These are phyloP conservation scores for Pythium plurisporium DNA, from an alignment of 352 stramenopile species.

Conservation along the genomic window DNA sequence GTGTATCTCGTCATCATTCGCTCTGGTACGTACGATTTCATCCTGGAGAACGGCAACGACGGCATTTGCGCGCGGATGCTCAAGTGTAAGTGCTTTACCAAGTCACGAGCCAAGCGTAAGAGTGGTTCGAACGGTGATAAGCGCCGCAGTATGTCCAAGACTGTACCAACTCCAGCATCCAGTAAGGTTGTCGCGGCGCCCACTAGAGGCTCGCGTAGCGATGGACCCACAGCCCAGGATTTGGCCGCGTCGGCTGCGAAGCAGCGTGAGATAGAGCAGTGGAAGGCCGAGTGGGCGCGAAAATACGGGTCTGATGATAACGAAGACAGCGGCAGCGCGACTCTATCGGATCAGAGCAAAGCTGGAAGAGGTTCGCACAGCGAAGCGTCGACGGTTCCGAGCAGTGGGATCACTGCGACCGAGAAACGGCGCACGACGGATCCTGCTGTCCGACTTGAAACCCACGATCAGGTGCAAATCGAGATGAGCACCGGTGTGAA, in stretches of 20 bases:
- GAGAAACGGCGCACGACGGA: not conserved
- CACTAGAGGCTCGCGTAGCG: not conserved
- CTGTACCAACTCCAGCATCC: slow-evolving; percentile 10
- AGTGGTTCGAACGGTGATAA: slow-evolving; percentile 32
- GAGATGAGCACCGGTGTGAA: slow-evolving; percentile 35
- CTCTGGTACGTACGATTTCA: slow-evolving; percentile 83
- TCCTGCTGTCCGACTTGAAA: not conserved
- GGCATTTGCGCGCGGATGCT: slow-evolving; percentile 72
- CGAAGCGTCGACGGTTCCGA: not conserved
- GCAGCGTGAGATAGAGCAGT: slow-evolving; percentile 29
- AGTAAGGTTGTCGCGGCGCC: slow-evolving; percentile 24
- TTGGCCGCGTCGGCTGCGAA: slow-evolving; percentile 21
- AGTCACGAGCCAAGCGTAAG: slow-evolving; percentile 33
- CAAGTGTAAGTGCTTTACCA: slow-evolving; percentile 59
- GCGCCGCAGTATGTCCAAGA: slow-evolving; percentile 22
- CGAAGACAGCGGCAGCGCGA: slow-evolving; percentile 8
- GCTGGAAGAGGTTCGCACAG: not conserved
- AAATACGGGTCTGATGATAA: slow-evolving; percentile 35
- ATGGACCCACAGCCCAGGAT: slow-evolving; percentile 14
- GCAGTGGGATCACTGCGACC: not conserved
- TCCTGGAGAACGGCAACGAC: slow-evolving; percentile 70
- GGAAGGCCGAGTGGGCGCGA: slow-evolving; percentile 37
- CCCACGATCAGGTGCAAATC: slow-evolving; percentile 26
- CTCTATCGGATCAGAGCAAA: not conserved
- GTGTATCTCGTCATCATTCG: slow-evolving; percentile 67